Conservation (phyloP, 1,284 basidiomycete genomes). For the Abortiporus biennis region DNA sequence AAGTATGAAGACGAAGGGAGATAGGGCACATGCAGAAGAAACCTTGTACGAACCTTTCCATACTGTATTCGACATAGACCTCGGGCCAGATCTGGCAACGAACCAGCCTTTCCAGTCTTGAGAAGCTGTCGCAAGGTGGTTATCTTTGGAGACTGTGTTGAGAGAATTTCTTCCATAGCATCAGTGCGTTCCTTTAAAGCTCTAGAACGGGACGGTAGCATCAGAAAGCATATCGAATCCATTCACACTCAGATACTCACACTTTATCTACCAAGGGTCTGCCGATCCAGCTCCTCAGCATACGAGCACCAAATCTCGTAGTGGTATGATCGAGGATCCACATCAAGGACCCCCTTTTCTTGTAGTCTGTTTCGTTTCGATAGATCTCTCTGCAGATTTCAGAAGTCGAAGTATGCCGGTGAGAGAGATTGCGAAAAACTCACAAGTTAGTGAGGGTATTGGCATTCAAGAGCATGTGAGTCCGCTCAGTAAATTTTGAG, state of each 20-base stretch:
- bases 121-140: slow-evolving; percentile 67
- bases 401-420: background rate
- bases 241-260: slow-evolving; percentile 49
- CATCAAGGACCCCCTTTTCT: slow-evolving; percentile 72
- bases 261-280: slow-evolving; percentile 73
- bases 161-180: slow-evolving; percentile 79
- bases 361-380: slow-evolving; percentile 80
- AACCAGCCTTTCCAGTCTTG: slow-evolving; percentile 43
- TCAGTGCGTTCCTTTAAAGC: slow-evolving; percentile 72
- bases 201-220: slow-evolving; percentile 29
- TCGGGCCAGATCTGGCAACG: slow-evolving; percentile 86
- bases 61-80: slow-evolving; percentile 90
- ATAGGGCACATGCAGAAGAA: slow-evolving; percentile 12
- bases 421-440: slow-evolving; percentile 15
- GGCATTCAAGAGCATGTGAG: slow-evolving; percentile 85
- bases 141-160: slow-evolving; percentile 49
- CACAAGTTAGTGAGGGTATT: slow-evolving; percentile 85
- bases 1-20: background rate
- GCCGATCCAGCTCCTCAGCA: slow-evolving; percentile 85
- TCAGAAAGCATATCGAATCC: background rate
- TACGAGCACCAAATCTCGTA: slow-evolving; percentile 84
- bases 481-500: slow-evolving; percentile 68
- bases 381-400: slow-evolving; percentile 67
- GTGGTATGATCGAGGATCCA: slow-evolving; percentile 85
- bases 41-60: slow-evolving; percentile 51